Base-by-base conservation (phyloP, 306 rosid genomes). In the Senna siamea region DNA sequence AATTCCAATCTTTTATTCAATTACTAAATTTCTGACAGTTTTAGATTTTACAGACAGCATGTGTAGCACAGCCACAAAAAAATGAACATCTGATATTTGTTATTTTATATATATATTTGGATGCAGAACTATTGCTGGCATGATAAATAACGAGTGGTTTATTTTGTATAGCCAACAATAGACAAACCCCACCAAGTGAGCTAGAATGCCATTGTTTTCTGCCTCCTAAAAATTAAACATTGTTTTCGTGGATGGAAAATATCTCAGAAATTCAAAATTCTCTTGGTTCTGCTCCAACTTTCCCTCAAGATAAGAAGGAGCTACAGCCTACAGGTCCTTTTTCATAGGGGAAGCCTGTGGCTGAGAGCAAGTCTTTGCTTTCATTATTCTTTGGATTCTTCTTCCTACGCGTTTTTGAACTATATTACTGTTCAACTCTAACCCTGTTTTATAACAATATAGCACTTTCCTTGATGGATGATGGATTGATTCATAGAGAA, bases 251-350 rank as follows among this genome's bases (percentile, higher is more conserved):
- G 93, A 83, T 69, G 51, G 34, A 52, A 53, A 80, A 56, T 77
- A 18, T 61, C 48, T 37, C 40, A 26, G 19, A 66, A 57, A 59
- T 74, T 65, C 7, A 15, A 69, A 46, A 52, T 78, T 81, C 78
- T 81, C 75, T 79, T 87, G 90, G 96, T 74, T 74, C 81, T 75
- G 75, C 34, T 76, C 70, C 60, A 46, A 17, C 78, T 72, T 65
- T 69, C 66, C 79, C 54, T 34, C 12, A 72, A 78, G 93, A 89
- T 89, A 89, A 82, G 86, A 77, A 71, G 76, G 68, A 53, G 72
- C 43, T 37, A 30, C 56, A 73, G 41, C 69, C 43, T 37, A 30
- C 56, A 73, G 41, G 74, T 44, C 74, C 51, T 23, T 60, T 18
- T 82, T 79, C 20, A 35, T 73, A 23, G 44, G 69, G 73, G 68